Base-by-base conservation (phyloP, 345 rosid species). In the Dipteronia sinensis region DNA sequence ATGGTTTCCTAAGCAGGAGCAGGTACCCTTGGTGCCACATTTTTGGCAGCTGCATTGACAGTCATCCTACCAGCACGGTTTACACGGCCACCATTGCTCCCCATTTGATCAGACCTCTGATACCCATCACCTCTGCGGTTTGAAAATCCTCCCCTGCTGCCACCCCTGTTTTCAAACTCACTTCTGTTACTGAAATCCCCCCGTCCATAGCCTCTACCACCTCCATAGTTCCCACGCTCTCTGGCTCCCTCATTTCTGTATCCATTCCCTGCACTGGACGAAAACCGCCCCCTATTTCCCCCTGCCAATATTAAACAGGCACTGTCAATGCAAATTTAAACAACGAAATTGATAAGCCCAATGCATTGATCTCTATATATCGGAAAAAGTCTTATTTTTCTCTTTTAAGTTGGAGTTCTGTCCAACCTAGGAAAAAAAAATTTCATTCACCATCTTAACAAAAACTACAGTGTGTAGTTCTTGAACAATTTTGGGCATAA, bases 241-340 rank as follows among this genome's bases (percentile, higher is more conserved):
- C 97, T 90, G 59, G 79, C 87, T 22, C 92, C 95, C 71, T 93
- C 99, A 69, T 82, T 92, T 82, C 91, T 89, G 73, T 89, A 90
- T 61, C 90, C 94, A 76, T 69, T 78, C 47, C 88, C 91, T 64
- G 83, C 81, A 83, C 91, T 91, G 71, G 88, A 84, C 38, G 89
- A 79, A 75, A 87, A 85, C 8, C 97, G 85, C 19, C 93, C 98
- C 81, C 97, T 85, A 55, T 76, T 77, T 78, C 83, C 87, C 67
- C 91, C 98, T 95, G 93, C 78, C 81, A 27, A 75, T 38, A 73
- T 67, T 61, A 2, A 76, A 67, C 25, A 23, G 75, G 63, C 56
- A 42, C 46, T 64, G 76, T 59, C 1, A 67, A 25, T 22, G 20
- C 29, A 29, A 22, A 27, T 31, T 64, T 23, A 27, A 19, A 63